Percentiles rank a stretch among this genome's conserved stretches.
phyloP scores from a whole-genome alignment of 2,329 filamentous ascomycete species.

The Scedosporium minutisporum region DNA sequence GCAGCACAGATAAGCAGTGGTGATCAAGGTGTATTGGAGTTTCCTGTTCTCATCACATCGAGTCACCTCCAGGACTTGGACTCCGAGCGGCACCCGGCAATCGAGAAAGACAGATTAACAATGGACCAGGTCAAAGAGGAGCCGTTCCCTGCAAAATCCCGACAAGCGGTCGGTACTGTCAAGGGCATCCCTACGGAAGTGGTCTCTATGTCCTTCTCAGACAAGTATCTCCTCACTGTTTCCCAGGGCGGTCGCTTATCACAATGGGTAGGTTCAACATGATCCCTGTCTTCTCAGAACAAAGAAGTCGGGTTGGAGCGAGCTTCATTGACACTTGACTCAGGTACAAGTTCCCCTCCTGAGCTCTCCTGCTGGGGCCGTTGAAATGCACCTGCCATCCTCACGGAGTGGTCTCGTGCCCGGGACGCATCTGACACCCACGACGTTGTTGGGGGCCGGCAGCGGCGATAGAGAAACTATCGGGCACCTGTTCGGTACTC shows the following conservation, averaged over 20 bases:
- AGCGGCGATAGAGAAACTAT: constrained; percentile 69
- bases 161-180: constrained; percentile 50
- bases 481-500: constrained; percentile 80
- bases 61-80: no score
- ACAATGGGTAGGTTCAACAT: constrained; percentile 63
- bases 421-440: constrained; percentile 72
- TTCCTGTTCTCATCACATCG: no score
- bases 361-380: constrained; percentile 52
- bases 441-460: constrained; percentile 76
- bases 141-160: constrained; percentile 60
- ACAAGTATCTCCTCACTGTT: constrained; percentile 85
- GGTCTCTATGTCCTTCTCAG: constrained; percentile 64
- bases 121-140: constrained; percentile 28
- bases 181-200: constrained; percentile 63
- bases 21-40: no score
- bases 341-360: constrained; percentile 72
- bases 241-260: constrained; percentile 76
- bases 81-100: no score
- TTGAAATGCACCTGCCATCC: constrained; percentile 49
- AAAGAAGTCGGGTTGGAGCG: no score
- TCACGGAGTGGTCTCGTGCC: constrained; percentile 45
- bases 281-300: constrained; percentile 11
- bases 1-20: no score
- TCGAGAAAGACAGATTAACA: background rate
- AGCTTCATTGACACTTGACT: background rate